Base-by-base conservation (phyloP, 2,329 filamentous ascomycete genomes). In the Amylocarpus encephaloides region DNA sequence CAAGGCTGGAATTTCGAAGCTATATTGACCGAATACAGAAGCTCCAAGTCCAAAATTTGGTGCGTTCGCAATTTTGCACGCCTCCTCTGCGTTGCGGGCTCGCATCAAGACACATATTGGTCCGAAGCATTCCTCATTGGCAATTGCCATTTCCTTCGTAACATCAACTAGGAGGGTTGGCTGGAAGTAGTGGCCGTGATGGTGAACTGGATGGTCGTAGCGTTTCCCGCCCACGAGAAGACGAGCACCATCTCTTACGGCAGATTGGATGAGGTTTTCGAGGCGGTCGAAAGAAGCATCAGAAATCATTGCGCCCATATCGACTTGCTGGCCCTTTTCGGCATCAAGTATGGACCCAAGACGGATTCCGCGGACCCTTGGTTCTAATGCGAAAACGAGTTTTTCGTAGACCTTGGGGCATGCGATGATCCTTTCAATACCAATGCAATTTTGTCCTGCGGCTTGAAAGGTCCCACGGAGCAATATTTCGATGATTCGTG, bases 371-470 rank as follows among this genome's bases (percentile, higher is more conserved):
- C 77, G 75, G 58, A 97, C 88, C 54, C 86, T 83, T 10, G 86
- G 84, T 46, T 82, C 78, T 16, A 98, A 79, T 53, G 82, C 75
- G 5, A 74, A 68, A 46, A 95, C 71, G 18, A 98, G 78, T 49
- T 74, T 74, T 55, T 86, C 76, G 71, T 97, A 95, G 46, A 88
- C 76, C n/a, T 72, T 73, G 1, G 88, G 84, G 13, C 87, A 78
- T 19, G 86, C 88, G 59, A 97, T 84, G 64, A 97, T 84, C 49
- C 93, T 86, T 72, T 98, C 93, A 59, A 96, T 92, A 49, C 93
- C 93, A 64, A 98, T 92, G 70, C 93, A 98, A 71, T 98, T 98
- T 69, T 98, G 93, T 1, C 93, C 93, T 13, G 90, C 85, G 46
- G 90, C 90, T 69, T 98, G 93, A 71, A 97, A 98, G 9, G 88